These are phyloP conservation scores for Picochlorum sp. DNA, from an alignment of 139 green algal genomes.

Conservation along the genomic window DNA sequence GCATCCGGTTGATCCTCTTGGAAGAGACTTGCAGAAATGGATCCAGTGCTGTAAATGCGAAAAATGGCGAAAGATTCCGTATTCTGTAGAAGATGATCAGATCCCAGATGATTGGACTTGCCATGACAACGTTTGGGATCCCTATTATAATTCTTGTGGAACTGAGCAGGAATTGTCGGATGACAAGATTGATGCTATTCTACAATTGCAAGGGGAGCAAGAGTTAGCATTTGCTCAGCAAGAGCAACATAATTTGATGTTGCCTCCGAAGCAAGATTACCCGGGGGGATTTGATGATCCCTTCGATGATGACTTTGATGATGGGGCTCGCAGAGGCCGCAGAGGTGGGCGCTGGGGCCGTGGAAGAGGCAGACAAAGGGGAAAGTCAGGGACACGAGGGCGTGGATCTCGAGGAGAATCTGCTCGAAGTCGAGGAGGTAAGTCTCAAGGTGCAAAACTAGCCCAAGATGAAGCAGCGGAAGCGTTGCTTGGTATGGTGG, in stretches of 20 bases:
- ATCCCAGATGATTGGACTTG: constrained; percentile 67
- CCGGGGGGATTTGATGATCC: constrained; percentile 6
- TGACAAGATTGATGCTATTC: constrained; percentile 59
- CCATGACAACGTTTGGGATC: constrained; percentile 62
- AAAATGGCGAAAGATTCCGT: constrained; percentile 77
- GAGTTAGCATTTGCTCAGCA: background rate
- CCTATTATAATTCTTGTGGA: constrained; percentile 33
- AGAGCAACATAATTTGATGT: background rate
- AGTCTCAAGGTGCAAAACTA: constrained; percentile 11
- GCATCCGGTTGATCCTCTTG: background rate
- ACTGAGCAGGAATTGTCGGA: constrained; percentile 51
- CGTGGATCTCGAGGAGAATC: constrained; percentile 1
- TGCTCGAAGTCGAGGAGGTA: background rate
- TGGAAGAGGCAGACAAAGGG: background rate
- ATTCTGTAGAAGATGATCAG: constrained; percentile 48
- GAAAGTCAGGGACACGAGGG: no score
- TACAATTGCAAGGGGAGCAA: constrained; percentile 4
- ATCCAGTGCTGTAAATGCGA: constrained; percentile 68
- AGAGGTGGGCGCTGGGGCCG: constrained; percentile 6
- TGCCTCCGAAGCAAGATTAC: background rate
- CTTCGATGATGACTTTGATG: constrained; percentile 27
- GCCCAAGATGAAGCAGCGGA: constrained; percentile 51
- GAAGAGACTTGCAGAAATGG: constrained; percentile 65
- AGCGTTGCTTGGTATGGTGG: constrained; percentile 56
- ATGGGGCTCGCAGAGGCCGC: constrained; percentile 15